Evolutionary conservation across 2,329 filamentous ascomycete species (phyloP).

Genomic region (Aspergillus brunneoviolaceus): DNA sequence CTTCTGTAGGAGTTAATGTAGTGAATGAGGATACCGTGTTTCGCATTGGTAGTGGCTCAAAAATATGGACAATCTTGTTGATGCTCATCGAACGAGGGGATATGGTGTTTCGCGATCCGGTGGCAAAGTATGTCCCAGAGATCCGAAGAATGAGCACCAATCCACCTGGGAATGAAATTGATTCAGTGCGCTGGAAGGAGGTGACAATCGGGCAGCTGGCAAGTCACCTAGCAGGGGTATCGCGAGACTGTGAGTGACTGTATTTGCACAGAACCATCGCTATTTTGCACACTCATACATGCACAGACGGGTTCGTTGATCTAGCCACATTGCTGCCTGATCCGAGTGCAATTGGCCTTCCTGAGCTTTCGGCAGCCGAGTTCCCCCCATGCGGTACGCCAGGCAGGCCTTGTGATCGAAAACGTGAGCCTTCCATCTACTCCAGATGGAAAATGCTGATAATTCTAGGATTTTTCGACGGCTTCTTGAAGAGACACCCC

Average conservation of each 20-base stretch:
- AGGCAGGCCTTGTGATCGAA: constrained; percentile 19
- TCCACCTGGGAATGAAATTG: constrained; percentile 14
- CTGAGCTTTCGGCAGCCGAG: not conserved
- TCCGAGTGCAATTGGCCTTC: not conserved
- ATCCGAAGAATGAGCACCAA: constrained; percentile 8
- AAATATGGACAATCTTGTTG: constrained; percentile 43
- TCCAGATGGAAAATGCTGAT: constrained; percentile 2
- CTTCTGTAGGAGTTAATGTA: constrained; percentile 32
- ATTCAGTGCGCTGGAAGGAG: constrained; percentile 32
- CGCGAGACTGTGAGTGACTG: not conserved
- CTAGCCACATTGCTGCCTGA: not conserved
- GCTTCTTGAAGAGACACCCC: constrained; percentile 33
- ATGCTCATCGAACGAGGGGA: constrained; percentile 31
- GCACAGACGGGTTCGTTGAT: not conserved
- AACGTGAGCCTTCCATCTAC: constrained; percentile 29
- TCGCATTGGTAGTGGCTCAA: constrained; percentile 46
- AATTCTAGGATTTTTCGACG: constrained; percentile 36
- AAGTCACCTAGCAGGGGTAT: constrained; percentile 39
- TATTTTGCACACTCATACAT: not conserved
- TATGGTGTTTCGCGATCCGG: constrained; percentile 19
- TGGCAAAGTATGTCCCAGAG: constrained; percentile 29
- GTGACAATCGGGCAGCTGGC: constrained; percentile 41
- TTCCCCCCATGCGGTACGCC: not conserved
- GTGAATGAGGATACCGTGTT: constrained; percentile 46
- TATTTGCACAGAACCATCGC: not conserved